phyloP scores from a whole-genome alignment of 805 yeast species.

The Ogataea haglerorum region DNA sequence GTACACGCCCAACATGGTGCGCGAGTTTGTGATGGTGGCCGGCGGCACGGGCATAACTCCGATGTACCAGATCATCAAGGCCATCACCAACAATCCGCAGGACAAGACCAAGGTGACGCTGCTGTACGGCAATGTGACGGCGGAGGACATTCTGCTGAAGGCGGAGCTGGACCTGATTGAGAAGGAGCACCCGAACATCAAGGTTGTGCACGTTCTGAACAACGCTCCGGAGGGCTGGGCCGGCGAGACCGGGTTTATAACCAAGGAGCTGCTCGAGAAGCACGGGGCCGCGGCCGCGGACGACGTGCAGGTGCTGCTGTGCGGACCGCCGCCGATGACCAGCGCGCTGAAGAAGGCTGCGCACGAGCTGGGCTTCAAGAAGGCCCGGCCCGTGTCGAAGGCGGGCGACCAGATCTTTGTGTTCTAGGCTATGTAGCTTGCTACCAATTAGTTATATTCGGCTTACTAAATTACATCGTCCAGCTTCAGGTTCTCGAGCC shows the following conservation, averaged over 20 bases:
- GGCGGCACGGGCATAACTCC: constrained; percentile 98
- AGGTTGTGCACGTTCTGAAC: constrained; percentile 72
- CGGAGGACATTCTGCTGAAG: constrained; percentile 75
- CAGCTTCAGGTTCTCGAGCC: constrained; percentile 44
- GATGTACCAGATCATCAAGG: constrained; percentile 88
- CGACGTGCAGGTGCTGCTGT: constrained; percentile 69
- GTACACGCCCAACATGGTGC: constrained; percentile 75
- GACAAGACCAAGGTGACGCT: constrained; percentile 75
- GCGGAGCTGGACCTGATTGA: constrained; percentile 73
- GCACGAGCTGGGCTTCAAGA: constrained; percentile 66
- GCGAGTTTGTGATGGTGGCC: constrained; percentile 81
- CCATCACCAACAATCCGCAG: constrained; percentile 69
- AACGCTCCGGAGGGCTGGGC: constrained; percentile 69
- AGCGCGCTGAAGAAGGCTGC: constrained; percentile 81
- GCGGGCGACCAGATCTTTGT: constrained; percentile 88
- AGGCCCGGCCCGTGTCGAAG: constrained; percentile 86
- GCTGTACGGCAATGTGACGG: constrained; percentile 77
- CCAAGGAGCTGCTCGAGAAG: constrained; percentile 64
- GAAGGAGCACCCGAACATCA: constrained; percentile 55
- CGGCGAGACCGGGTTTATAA: constrained; percentile 77
- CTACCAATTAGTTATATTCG: background rate
- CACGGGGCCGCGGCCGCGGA: constrained; percentile 59
- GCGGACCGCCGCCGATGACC: constrained; percentile 95
- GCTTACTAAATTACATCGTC: constrained; percentile 13
- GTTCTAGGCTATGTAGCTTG: constrained; percentile 43